These are phyloP conservation scores for Kalanchoe fedtschenkoi DNA, from an alignment of 164 flowering plant species.

Conservation along the genomic window DNA sequence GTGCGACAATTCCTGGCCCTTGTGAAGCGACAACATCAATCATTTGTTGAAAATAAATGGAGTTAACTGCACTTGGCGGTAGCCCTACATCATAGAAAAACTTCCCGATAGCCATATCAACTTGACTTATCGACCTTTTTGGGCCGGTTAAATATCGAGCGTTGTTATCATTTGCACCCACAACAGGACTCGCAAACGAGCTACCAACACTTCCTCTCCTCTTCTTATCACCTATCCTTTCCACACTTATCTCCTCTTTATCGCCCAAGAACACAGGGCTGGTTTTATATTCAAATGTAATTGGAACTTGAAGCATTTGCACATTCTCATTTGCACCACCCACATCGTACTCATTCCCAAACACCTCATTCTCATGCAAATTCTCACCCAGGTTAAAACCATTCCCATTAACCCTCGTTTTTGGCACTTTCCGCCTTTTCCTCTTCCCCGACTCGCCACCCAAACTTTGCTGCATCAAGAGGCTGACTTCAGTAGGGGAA, in stretches of 20 bases:
- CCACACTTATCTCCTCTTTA: slow-evolving; percentile 24
- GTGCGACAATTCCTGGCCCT: slow-evolving; percentile 36
- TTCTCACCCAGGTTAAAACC: slow-evolving; percentile 11
- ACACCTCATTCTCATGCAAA: slow-evolving; percentile 16
- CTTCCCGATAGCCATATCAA: slow-evolving; percentile 62
- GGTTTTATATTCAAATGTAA: slow-evolving; percentile 21
- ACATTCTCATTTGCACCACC: slow-evolving; percentile 15
- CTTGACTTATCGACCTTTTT: slow-evolving; percentile 22
- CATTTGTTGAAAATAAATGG: slow-evolving; percentile 77
- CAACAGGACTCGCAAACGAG: slow-evolving; percentile 22
- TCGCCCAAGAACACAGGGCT: slow-evolving; percentile 17
- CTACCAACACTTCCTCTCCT: no score
- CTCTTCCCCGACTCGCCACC: slow-evolving; percentile 48
- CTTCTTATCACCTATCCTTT: slow-evolving; percentile 23
- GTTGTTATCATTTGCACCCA: slow-evolving; percentile 11
- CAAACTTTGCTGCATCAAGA: slow-evolving; percentile 57
- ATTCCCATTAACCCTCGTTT: slow-evolving; percentile 45
- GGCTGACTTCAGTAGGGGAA: slow-evolving; percentile 53
- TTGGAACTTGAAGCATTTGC: slow-evolving; percentile 18
- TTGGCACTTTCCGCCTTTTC: slow-evolving; percentile 26
- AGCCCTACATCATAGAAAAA: slow-evolving; percentile 75
- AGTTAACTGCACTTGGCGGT: slow-evolving; percentile 59
- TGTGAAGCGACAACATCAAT: slow-evolving; percentile 60
- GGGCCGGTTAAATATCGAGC: slow-evolving; percentile 11
- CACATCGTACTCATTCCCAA: slow-evolving; percentile 22